Evolutionary conservation across 495 filamentous ascomycete species (phyloP).

Genomic region (Podospora tetraspora): DNA sequence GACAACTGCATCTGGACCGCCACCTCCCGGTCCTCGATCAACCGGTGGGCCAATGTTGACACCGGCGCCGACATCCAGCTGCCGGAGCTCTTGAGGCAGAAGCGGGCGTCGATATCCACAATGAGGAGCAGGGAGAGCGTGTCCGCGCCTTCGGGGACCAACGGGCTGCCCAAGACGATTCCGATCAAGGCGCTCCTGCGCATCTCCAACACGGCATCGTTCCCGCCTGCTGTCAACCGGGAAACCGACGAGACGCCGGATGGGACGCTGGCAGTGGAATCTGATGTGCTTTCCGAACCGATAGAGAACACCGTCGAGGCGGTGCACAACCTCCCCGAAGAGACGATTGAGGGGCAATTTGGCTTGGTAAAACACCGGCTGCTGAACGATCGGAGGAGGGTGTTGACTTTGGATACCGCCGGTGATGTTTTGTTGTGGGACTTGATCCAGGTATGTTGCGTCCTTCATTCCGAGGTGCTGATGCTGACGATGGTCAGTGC

Average conservation of each 20-base stretch:
- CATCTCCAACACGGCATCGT: conserved; percentile 76
- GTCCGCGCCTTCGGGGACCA: conserved; percentile 18
- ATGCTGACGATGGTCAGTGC: conserved; percentile 52
- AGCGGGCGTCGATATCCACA: conserved; percentile 47
- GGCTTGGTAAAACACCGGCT: conserved; percentile 90
- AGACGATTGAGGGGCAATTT: conserved; percentile 91
- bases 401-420: conserved; percentile 87
- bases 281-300: conserved; percentile 57
- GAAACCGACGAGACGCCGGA: conserved; percentile 39
- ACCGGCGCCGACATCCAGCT: conserved; percentile 53
- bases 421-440: conserved; percentile 98
- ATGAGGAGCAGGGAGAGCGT: conserved; percentile 30
- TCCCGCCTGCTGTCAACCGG: conserved; percentile 49
- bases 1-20: conserved; percentile 90
- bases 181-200: conserved; percentile 68
- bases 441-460: conserved; percentile 59
- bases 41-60: conserved; percentile 86
- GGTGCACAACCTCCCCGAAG: conserved; percentile 67
- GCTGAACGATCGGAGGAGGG: conserved; percentile 83
- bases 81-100: conserved; percentile 50
- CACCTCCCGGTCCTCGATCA: conserved; percentile 89
- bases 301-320: conserved; percentile 56
- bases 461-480: conserved; percentile 15
- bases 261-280: conserved; percentile 49
- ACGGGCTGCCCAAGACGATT: conserved; percentile 54